Evolutionary conservation across 2,329 filamentous ascomycete genomes (phyloP).

Genomic region (Raffaelea ambrosiae): DNA sequence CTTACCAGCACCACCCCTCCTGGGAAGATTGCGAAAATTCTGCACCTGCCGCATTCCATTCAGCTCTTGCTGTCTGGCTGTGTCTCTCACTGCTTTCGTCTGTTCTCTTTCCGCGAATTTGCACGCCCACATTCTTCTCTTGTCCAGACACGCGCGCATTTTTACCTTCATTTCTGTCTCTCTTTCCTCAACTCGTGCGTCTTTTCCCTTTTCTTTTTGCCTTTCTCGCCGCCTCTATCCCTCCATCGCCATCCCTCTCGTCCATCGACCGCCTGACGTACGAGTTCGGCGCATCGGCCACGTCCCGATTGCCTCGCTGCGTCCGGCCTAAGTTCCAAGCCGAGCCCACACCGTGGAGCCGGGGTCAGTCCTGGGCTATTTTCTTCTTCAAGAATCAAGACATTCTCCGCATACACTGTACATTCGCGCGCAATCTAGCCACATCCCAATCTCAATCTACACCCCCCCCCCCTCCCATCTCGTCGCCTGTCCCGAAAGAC

Average conservation of each 20-base stretch:
- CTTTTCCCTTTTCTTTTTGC: too few relatives aligned
- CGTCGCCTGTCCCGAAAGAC: neutral
- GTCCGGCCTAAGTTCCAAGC: constrained; percentile 3
- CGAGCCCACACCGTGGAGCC: constrained; percentile 10
- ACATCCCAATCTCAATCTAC: constrained; percentile 3
- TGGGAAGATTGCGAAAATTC: constrained; percentile 1
- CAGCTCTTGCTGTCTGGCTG: neutral
- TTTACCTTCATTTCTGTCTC: too few relatives aligned
- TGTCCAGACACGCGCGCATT: too few relatives aligned
- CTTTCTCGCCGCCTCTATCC: too few relatives aligned
- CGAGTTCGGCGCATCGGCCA: neutral
- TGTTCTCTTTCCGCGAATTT: neutral
- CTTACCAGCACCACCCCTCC: neutral
- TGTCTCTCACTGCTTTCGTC: constrained; percentile 1
- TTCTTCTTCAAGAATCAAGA: constrained; percentile 4
- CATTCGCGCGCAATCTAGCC: constrained; percentile 4
- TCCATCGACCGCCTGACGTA: too few relatives aligned
- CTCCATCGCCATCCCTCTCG: too few relatives aligned
- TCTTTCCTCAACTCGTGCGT: too few relatives aligned
- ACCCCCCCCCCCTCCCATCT: constrained; percentile 2
- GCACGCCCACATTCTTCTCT: too few relatives aligned
- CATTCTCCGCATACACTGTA: constrained; percentile 10
- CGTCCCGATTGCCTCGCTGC: neutral
- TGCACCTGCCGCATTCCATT: neutral
- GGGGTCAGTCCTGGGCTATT: constrained; percentile 4